Conservation (phyloP, 441 rosid genomes). For the Pelargonium cotyledonis region DNA sequence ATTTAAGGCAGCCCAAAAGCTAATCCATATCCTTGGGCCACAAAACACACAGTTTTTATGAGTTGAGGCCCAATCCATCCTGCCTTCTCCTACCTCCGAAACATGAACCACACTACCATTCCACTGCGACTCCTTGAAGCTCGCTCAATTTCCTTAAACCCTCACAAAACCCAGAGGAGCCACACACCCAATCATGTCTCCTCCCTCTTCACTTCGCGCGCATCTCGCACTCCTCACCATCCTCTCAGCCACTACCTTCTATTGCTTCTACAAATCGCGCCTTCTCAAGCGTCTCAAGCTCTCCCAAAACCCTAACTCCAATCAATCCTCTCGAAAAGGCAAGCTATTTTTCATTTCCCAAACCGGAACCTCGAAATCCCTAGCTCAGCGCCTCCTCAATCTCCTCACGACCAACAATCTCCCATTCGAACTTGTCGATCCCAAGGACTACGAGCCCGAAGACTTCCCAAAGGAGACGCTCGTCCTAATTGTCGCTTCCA, state of each 20-base stretch:
- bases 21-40: too few species aligned
- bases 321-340: conserved; percentile 26
- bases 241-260: conserved; percentile 74
- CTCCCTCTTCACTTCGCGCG: conserved; percentile 41
- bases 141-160: conserved; percentile 9
- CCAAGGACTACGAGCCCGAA: conserved; percentile 75
- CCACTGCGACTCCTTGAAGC: not conserved
- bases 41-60: too few species aligned
- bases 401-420: conserved; percentile 34
- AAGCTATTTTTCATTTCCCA: conserved; percentile 71
- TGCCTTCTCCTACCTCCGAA: too few species aligned
- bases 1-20: too few species aligned
- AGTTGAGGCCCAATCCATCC: too few species aligned
- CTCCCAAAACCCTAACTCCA: conserved; percentile 32
- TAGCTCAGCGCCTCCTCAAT: conserved; percentile 54
- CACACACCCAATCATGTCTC: conserved; percentile 26
- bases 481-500: conserved; percentile 59
- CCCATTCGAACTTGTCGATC: conserved; percentile 61
- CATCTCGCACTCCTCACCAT: conserved; percentile 60
- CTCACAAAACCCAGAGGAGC: conserved; percentile 5
- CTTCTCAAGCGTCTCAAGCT: conserved; percentile 39
- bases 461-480: conserved; percentile 61
- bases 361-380: conserved; percentile 67
- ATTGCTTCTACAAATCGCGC: conserved; percentile 71
- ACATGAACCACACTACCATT: too few species aligned